A percentile compares a stretch with the other conserved stretches of the same genome.
phyloP scores from a whole-genome alignment of 345 rosid species.

The Trapa incisa region DNA sequence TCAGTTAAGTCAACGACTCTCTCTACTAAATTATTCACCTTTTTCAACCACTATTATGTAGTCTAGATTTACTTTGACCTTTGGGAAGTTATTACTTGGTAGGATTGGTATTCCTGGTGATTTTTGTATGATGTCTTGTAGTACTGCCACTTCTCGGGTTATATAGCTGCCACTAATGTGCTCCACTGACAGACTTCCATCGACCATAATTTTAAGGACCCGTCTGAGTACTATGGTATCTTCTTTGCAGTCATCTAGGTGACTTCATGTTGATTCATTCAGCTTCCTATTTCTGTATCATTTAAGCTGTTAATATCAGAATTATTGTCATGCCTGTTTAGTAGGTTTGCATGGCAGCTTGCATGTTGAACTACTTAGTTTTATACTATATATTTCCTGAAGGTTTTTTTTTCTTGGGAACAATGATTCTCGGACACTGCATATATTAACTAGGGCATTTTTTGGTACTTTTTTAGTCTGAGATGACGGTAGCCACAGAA shows the following conservation, averaged over 20 bases:
- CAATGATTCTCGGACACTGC: background rate
- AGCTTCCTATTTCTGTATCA: background rate
- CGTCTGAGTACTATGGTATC: background rate
- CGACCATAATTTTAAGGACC: background rate
- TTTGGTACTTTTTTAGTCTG: background rate
- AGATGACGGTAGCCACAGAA: slow-evolving; percentile 29
- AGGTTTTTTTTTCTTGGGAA: background rate
- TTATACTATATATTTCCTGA: background rate
- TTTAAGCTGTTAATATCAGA: background rate
- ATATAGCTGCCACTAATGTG: background rate
- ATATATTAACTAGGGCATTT: background rate
- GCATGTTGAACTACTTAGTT: background rate
- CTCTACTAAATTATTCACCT: too few relatives aligned
- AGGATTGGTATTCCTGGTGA: background rate
- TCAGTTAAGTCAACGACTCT: background rate
- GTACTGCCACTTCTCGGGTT: too few relatives aligned
- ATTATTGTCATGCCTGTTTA: background rate
- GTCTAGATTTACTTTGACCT: background rate
- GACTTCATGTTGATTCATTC: background rate
- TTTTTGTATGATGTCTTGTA: too few relatives aligned
- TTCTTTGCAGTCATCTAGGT: background rate
- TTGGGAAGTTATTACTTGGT: background rate
- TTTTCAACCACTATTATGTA: background rate
- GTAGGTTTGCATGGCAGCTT: slow-evolving; percentile 6
- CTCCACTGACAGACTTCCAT: background rate